phyloP scores from a whole-genome alignment of 768 basidiomycete genomes.

The Termitomyces sp. region DNA sequence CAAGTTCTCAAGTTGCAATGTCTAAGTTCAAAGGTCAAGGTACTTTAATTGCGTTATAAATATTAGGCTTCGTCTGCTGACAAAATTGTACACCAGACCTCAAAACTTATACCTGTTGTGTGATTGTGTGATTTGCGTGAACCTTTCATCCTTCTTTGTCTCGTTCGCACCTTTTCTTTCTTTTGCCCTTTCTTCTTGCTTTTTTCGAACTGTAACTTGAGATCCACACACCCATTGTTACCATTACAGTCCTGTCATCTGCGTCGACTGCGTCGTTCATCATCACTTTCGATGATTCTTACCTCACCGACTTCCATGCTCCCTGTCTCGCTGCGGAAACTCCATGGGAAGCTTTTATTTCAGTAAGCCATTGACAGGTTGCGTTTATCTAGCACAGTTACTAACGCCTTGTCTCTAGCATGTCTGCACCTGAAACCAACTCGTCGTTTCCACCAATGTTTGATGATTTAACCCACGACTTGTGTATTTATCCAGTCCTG shows the following conservation, averaged over 20 bases:
- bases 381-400: background rate
- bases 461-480: background rate
- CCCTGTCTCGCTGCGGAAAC: background rate
- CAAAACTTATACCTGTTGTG: background rate
- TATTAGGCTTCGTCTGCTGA: background rate
- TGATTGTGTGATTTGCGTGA: background rate
- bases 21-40: background rate
- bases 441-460: background rate
- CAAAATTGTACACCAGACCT: background rate
- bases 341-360: background rate
- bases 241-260: background rate
- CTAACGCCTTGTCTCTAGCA: background rate
- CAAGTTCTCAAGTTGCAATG: background rate
- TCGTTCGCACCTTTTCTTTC: background rate
- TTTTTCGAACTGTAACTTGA: background rate
- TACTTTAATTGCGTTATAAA: background rate
- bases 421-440: background rate
- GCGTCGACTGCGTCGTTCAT: background rate
- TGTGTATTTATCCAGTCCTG: background rate
- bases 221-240: background rate
- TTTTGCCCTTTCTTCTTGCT: too few species aligned
- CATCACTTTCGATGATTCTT: background rate
- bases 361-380: background rate
- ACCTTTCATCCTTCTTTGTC: background rate
- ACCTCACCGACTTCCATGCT: background rate